Conservation (phyloP, 805 yeast genomes). For the Metschnikowia lochheadii region DNA sequence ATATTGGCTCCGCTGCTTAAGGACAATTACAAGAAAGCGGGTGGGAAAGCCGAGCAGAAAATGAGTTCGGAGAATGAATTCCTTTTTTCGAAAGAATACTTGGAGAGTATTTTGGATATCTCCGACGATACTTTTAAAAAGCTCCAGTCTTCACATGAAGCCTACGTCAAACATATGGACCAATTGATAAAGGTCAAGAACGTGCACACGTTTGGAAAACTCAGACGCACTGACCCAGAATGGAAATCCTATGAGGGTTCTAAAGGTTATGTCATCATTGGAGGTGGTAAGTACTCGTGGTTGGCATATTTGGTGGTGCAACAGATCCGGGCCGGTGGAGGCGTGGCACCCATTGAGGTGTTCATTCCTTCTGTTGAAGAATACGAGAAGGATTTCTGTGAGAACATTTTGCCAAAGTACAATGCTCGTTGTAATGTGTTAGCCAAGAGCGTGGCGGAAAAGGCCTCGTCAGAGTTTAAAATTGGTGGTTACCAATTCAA, state of each 20-base stretch:
- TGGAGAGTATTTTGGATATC: conserved; percentile 41
- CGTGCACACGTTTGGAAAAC: conserved; percentile 33
- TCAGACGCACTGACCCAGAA: conserved; percentile 33
- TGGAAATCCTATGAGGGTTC: conserved; percentile 33
- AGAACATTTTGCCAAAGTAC: conserved; percentile 36
- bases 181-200: conserved; percentile 24
- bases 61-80: conserved; percentile 39
- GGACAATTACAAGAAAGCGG: conserved; percentile 33
- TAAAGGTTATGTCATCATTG: conserved; percentile 46
- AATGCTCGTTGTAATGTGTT: conserved; percentile 47
- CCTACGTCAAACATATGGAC: conserved; percentile 29
- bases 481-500: conserved; percentile 50
- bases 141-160: conserved; percentile 36
- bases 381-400: conserved; percentile 47
- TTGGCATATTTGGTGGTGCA: conserved; percentile 45
- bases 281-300: conserved; percentile 52
- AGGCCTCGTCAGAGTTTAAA: conserved; percentile 17
- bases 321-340: conserved; percentile 43
- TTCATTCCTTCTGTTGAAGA: conserved; percentile 42
- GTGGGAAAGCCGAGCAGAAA: conserved; percentile 42
- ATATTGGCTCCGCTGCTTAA: conserved; percentile 41
- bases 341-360: conserved; percentile 48
- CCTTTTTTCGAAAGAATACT: conserved; percentile 43
- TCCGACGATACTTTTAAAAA: conserved; percentile 29
- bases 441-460: conserved; percentile 22